Percentiles rank a stretch among this genome's conserved stretches.
phyloP scores from a whole-genome alignment of 2,329 filamentous ascomycete species.

The Monilinia vaccinii-corymbosi region DNA sequence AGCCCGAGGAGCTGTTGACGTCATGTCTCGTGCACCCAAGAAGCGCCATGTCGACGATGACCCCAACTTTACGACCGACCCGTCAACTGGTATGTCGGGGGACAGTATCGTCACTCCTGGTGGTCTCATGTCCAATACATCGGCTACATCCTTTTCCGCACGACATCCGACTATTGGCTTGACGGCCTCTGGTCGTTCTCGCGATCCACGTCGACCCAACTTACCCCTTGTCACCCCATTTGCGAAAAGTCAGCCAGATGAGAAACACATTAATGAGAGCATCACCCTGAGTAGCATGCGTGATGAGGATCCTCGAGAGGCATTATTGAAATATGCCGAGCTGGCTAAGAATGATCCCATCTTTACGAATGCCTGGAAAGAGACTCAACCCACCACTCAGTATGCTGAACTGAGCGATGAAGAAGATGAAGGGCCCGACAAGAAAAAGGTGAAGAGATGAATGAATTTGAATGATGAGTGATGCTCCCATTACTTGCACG shows the following conservation, averaged over 20 bases:
- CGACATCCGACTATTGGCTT: constrained; percentile 64
- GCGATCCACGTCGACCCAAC: constrained; percentile 78
- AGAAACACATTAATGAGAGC: constrained; percentile 77
- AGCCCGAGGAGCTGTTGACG: constrained; percentile 68
- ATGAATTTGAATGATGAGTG: background rate
- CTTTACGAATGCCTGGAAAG: constrained; percentile 89
- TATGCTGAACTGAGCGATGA: constrained; percentile 86
- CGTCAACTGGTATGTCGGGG: constrained; percentile 69
- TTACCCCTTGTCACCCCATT: constrained; percentile 82
- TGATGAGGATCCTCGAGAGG: constrained; percentile 92
- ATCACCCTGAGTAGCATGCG: constrained; percentile 89
- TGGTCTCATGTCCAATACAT: constrained; percentile 44
- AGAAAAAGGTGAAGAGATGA: constrained; percentile 32
- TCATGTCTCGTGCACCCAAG: constrained; percentile 91
- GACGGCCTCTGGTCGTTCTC: constrained; percentile 65
- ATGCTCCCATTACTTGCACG: background rate
- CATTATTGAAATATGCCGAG: constrained; percentile 88
- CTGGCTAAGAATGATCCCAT: constrained; percentile 86
- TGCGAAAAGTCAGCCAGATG: constrained; percentile 80
- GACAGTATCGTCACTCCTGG: constrained; percentile 71
- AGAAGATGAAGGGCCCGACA: constrained; percentile 60
- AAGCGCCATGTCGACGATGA: constrained; percentile 94
- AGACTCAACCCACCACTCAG: constrained; percentile 84
- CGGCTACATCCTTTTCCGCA: constrained; percentile 40
- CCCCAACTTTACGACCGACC: constrained; percentile 74